Conservation (phyloP, 306 rosid genomes). For the Cucurbita maxima region DNA sequence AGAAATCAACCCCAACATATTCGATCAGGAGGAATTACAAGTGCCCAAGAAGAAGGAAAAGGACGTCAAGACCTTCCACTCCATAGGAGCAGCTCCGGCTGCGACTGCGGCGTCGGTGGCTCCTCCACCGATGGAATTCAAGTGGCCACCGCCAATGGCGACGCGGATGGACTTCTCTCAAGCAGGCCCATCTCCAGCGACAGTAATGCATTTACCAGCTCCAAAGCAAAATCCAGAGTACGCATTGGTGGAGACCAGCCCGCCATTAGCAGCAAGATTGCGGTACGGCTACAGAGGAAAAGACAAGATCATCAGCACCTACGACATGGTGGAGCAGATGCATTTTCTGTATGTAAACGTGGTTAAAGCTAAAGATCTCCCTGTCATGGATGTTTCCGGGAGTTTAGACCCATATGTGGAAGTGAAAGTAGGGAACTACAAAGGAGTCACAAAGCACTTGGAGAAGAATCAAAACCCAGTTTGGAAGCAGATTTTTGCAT, state of each 20-base stretch:
- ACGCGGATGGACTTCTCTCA: slow-evolving; percentile 51
- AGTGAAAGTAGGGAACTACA: slow-evolving; percentile 86
- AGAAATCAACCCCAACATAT: slow-evolving; percentile 43
- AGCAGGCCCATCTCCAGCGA: slow-evolving; percentile 37
- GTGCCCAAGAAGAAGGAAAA: slow-evolving; percentile 33
- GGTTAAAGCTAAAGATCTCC: slow-evolving; percentile 81
- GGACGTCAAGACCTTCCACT: slow-evolving; percentile 66
- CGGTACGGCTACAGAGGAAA: slow-evolving; percentile 28
- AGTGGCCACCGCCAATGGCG: slow-evolving; percentile 2
- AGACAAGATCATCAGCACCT: slow-evolving; percentile 67
- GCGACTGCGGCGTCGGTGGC: slow-evolving; percentile 17
- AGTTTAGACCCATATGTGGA: slow-evolving; percentile 95
- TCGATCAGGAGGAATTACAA: slow-evolving; percentile 16
- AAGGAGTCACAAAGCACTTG: slow-evolving; percentile 54
- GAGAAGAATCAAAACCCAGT: slow-evolving; percentile 80
- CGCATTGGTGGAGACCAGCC: slow-evolving; percentile 59
- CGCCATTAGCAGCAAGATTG: slow-evolving; percentile 67
- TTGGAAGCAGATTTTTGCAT: slow-evolving; percentile 86
- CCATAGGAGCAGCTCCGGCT: slow-evolving; percentile 34
- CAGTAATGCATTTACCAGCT: slow-evolving; percentile 48
- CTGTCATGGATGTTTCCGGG: slow-evolving; percentile 72
- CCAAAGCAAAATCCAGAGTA: slow-evolving; percentile 64
- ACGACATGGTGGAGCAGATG: slow-evolving; percentile 88
- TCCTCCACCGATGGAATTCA: slow-evolving; percentile 11
- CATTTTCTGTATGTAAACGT: slow-evolving; percentile 76